Evolutionary conservation across 345 rosid species (phyloP), one percentile per base, ranked within the genome.

Genomic region (Brassica carinata): DNA sequence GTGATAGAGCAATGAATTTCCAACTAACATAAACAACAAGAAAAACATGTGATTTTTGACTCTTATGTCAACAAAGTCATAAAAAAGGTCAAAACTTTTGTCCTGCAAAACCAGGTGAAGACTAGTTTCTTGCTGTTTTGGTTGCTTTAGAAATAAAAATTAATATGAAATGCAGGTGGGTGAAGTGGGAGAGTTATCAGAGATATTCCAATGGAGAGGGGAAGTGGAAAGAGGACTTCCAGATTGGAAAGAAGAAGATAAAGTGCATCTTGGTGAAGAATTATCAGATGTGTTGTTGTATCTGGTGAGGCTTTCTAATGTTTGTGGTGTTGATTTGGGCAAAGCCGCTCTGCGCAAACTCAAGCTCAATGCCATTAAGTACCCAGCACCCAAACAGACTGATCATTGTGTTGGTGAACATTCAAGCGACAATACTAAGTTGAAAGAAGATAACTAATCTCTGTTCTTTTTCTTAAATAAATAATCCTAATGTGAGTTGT

Each of bases 181-280:
- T 10, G 99, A 95, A 85, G 93, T 95, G 9, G 98, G 99, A 65
- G 98, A 95, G 74, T 75, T 94, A 6, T 92, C 98, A 9, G 93
- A 90, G 92, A 94, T 94, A 86, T 94, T 94, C 70, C 98, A 94
- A 51, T 95, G 99, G 99, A 95, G 85, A 84, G 99, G 97, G 13
- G 98, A 95, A 87, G 98, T 95, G 1, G 87, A 93, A 19, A 90
- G 73, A 79, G 98, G 98, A 18, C 82, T 92, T 63, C 92, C 97
- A 2, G 98, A 78, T 55, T 95, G 96, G 96, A 84, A 88, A 86
- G 98, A 95, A 71, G 97, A 93, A 36, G 97, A 93, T 76, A 92
- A 87, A 70, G 84, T 87, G 10, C 98, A 94, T 70, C 78, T 92
- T 3, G 98, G 98, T 1, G 98, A 94, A 83, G 97, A 92, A 85